Evolutionary conservation across 805 yeast genomes (phyloP).

Genomic region (Priceomyces fermenticarens): DNA sequence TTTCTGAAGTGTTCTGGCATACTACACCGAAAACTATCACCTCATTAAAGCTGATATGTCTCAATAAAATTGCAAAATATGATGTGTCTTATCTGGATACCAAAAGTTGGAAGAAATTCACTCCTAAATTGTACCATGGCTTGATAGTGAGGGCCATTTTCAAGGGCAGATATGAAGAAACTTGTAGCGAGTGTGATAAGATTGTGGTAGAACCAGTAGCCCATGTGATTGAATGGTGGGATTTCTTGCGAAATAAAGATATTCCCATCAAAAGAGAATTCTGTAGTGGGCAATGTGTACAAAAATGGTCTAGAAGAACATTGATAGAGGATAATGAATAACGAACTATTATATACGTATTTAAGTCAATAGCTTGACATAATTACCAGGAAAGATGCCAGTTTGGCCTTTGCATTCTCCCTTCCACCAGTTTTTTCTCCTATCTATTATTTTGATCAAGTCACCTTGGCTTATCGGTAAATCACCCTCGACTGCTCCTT

Average conservation of each 20-base stretch:
- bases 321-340: slow-evolving; percentile 5
- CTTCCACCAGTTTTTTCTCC: slow-evolving; percentile 34
- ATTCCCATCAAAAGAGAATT: slow-evolving; percentile 55
- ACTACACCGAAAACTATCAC: slow-evolving; percentile 26
- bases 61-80: slow-evolving; percentile 49
- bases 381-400: slow-evolving; percentile 29
- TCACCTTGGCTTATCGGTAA: slow-evolving; percentile 44
- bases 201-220: slow-evolving; percentile 56
- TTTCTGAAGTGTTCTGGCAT: slow-evolving; percentile 25
- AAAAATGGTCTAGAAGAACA: slow-evolving; percentile 16
- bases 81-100: slow-evolving; percentile 55
- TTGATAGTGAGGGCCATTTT: slow-evolving; percentile 51
- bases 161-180: slow-evolving; percentile 48
- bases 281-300: slow-evolving; percentile 50
- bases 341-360: slow-evolving; percentile 1
- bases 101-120: slow-evolving; percentile 47
- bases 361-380: slow-evolving; percentile 17
- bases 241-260: slow-evolving; percentile 45
- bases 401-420: slow-evolving; percentile 24
- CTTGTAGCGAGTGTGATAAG: slow-evolving; percentile 49
- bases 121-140: slow-evolving; percentile 44
- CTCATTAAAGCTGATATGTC: slow-evolving; percentile 45
- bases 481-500: slow-evolving; percentile 38
- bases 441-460: slow-evolving; percentile 33
- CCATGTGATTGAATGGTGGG: slow-evolving; percentile 68